Conservation (phyloP, 2,329 filamentous ascomycete genomes). For the Fusarium udum region DNA sequence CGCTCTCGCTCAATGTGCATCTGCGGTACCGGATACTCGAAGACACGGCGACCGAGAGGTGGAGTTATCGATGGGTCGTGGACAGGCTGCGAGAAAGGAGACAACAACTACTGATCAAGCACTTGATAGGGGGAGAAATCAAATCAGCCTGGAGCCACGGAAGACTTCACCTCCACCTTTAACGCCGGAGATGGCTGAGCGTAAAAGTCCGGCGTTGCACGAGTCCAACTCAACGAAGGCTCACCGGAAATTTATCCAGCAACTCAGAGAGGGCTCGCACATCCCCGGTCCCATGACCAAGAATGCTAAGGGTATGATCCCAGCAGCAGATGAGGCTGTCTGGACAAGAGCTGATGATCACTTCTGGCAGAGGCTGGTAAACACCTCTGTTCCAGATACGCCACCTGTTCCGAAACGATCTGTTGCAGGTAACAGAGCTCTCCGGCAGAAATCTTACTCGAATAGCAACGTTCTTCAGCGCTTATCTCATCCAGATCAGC, state of each 20-base stretch:
- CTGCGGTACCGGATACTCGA: background rate
- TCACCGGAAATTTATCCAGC: background rate
- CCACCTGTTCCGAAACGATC: background rate
- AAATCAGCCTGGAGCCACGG: fast-evolving
- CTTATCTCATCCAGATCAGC: no score
- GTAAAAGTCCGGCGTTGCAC: background rate
- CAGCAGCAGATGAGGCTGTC: background rate
- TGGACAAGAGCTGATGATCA: background rate
- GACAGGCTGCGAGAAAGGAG: background rate
- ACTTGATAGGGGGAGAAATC: fast-evolving
- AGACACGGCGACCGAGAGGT: background rate
- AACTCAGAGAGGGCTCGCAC: background rate
- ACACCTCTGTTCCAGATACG: background rate
- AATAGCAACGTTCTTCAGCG: background rate
- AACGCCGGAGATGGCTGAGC: background rate
- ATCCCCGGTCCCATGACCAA: background rate
- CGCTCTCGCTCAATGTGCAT: background rate
- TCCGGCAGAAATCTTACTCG: background rate
- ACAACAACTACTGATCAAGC: fast-evolving
- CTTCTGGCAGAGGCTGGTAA: background rate
- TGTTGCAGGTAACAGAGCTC: background rate
- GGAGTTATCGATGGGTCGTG: background rate
- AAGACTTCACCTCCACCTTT: background rate
- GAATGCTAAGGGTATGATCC: no score
- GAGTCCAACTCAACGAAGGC: background rate